Evolutionary conservation across 2,329 filamentous ascomycete genomes (phyloP).

Genomic region (Pyrenophora seminiperda): DNA sequence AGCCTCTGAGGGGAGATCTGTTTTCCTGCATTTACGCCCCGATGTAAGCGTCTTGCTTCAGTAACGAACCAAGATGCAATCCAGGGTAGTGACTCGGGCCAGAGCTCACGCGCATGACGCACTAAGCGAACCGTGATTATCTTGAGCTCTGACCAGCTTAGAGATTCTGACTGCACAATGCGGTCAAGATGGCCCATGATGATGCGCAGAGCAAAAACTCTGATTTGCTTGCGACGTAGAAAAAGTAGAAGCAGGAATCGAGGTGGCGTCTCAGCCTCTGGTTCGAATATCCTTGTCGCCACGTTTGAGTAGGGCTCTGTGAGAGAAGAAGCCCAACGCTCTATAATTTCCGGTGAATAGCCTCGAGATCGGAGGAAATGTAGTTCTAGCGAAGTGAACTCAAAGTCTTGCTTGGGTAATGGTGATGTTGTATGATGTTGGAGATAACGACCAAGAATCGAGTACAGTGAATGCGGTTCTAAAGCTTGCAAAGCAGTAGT

Average conservation of each 20-base stretch:
- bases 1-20: slow-evolving; percentile 10
- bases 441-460: slow-evolving; percentile 37
- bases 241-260: slow-evolving; percentile 41
- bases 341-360: slow-evolving; percentile 22
- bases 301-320: slow-evolving; percentile 20
- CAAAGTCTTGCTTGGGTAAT: slow-evolving; percentile 9
- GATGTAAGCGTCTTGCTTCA: slow-evolving; percentile 29
- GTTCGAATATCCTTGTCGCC: slow-evolving; percentile 28
- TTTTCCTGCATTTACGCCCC: not conserved
- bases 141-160: slow-evolving; percentile 33
- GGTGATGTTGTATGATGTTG: slow-evolving; percentile 16
- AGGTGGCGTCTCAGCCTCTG: slow-evolving; percentile 23
- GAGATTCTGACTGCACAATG: slow-evolving; percentile 18
- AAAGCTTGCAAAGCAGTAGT: not conserved
- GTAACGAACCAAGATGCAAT: slow-evolving; percentile 35
- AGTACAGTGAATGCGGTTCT: slow-evolving; percentile 28
- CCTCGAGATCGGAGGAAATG: slow-evolving; percentile 24
- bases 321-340: slow-evolving; percentile 35
- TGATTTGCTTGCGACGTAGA: slow-evolving; percentile 38
- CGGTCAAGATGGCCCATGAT: slow-evolving; percentile 33
- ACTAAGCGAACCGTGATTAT: slow-evolving; percentile 33
- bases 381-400: slow-evolving; percentile 26
- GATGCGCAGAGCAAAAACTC: slow-evolving; percentile 23
- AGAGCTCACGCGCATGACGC: slow-evolving; percentile 37
- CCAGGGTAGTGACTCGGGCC: slow-evolving; percentile 42